Base-by-base conservation (phyloP, 176 grass and related monocot species). In the Alopecurus myosuroides region DNA sequence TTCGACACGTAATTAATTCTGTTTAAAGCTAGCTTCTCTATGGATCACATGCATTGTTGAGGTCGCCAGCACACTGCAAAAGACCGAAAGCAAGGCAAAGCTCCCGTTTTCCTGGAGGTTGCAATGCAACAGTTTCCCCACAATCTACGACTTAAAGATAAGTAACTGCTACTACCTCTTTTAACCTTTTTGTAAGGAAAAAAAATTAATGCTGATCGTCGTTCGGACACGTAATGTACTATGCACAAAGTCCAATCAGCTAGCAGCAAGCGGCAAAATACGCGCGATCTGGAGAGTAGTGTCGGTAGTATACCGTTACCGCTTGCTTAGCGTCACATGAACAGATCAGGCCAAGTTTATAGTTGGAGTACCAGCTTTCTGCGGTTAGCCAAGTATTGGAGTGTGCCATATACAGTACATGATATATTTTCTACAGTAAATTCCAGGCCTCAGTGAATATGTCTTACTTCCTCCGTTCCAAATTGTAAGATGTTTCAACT, bases 61-160 rank as follows among this genome's bases (percentile, higher is more conserved):
- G 72, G 72, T 51, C 45, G 72, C 44, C 28, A 28, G 72, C 72
- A 71, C 39, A 31, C 0, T 6, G 29, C 61, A 33, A 31, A 64
- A 7, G 61, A 64, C 61, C 61, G 61, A 63, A 62, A 63, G 60
- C 28, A 63, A 63, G 60, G 61, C 61, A 64, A 64, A 64, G 61
- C 61, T 78, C 77, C 82, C 66, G 57, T 77, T 81, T 89, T 85
- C 83, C 19, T 85, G 78, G 62, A 71, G 77, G 40, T 26, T 89
- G 78, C 78, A 37, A 34, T 30, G 35, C 57, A 31, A 71, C 88
- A 23, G 88, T 89, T 85, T 89, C 31, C 33, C 88, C 88, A 70
- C 28, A 74, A 70, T 82, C 71, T 81, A 61, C 58, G 82, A 89
- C 48, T 26, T 28, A 55, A 85, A 78, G 35, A 18, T 37, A 44